These are phyloP conservation scores for Microcos paniculata DNA, from an alignment of 345 rosid genomes.

Conservation along the genomic window DNA sequence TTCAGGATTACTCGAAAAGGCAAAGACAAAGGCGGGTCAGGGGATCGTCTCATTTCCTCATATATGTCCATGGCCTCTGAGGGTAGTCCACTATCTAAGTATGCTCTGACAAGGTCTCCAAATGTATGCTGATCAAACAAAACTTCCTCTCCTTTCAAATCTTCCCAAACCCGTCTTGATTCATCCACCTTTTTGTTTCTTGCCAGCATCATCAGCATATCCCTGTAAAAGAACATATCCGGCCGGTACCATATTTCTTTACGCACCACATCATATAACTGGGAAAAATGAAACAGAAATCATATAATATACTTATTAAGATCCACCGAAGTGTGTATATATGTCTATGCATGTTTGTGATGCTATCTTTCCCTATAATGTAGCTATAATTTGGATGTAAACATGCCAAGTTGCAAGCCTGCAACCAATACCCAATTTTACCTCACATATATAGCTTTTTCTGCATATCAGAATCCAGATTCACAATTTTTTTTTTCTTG, in stretches of 20 bases:
- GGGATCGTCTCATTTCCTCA: slow-evolving; percentile 82
- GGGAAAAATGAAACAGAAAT: slow-evolving; percentile 17
- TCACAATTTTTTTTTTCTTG: not conserved
- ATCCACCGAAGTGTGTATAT: too few species aligned
- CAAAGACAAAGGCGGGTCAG: slow-evolving; percentile 78
- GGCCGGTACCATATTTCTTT: slow-evolving; percentile 93
- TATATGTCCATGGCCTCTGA: slow-evolving; percentile 79
- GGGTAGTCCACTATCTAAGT: slow-evolving; percentile 61
- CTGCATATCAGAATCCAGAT: not conserved
- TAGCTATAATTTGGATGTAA: not conserved
- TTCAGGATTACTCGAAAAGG: slow-evolving; percentile 90
- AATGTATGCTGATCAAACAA: slow-evolving; percentile 89
- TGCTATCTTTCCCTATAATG: not conserved
- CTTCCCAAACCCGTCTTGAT: slow-evolving; percentile 69
- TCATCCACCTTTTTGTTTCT: slow-evolving; percentile 71
- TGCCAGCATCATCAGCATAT: slow-evolving; percentile 95
- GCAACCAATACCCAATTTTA: not conserved
- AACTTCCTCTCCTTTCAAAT: slow-evolving; percentile 74
- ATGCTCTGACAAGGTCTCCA: slow-evolving; percentile 78
- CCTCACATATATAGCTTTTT: not conserved
- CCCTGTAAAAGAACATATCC: slow-evolving; percentile 89
- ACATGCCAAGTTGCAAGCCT: not conserved
- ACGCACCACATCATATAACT: slow-evolving; percentile 80
- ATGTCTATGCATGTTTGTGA: too few species aligned
- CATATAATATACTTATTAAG: not conserved